Conservation (phyloP, 2,329 filamentous ascomycete species). For the Colletotrichum theobromicola region DNA sequence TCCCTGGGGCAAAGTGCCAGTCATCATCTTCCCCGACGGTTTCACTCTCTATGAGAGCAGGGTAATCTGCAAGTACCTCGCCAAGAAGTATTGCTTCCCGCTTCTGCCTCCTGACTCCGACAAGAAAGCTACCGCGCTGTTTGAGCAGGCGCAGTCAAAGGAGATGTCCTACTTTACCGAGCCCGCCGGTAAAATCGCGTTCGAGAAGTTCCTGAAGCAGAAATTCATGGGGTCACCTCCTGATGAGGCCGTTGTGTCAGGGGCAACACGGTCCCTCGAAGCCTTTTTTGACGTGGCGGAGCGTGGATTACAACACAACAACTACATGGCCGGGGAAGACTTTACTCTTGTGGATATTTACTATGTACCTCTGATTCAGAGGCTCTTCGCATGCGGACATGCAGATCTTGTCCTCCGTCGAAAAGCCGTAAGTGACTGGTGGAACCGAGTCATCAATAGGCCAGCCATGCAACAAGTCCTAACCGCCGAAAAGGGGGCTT, state of each 20-base stretch:
- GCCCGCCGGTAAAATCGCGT: slow-evolving; percentile 45
- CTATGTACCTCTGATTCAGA: slow-evolving; percentile 49
- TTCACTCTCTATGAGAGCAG: slow-evolving; percentile 53
- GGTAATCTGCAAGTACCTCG: slow-evolving; percentile 51
- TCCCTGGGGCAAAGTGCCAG: slow-evolving; percentile 47
- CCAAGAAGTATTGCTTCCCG: slow-evolving; percentile 48
- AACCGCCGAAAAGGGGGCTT: slow-evolving; percentile 37
- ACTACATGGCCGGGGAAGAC: slow-evolving; percentile 49
- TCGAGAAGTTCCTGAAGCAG: slow-evolving; percentile 50
- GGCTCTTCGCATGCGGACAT: slow-evolving; percentile 45
- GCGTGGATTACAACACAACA: slow-evolving; percentile 37
- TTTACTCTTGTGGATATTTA: slow-evolving; percentile 52
- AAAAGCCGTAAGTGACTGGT: slow-evolving; percentile 44
- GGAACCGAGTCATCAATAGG: slow-evolving; percentile 40
- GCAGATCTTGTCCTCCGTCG: slow-evolving; percentile 39
- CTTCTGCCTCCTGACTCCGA: slow-evolving; percentile 44
- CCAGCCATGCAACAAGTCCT: slow-evolving; percentile 41
- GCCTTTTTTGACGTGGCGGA: slow-evolving; percentile 49
- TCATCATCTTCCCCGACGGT: slow-evolving; percentile 40
- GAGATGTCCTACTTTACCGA: slow-evolving; percentile 50
- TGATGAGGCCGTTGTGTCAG: slow-evolving; percentile 43
- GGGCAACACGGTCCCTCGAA: slow-evolving; percentile 40
- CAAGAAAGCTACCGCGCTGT: slow-evolving; percentile 43
- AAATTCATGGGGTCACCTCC: slow-evolving; percentile 45
- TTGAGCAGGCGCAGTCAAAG: slow-evolving; percentile 46